Evolutionary conservation across 2,329 filamentous ascomycete species (phyloP), one percentile per base, ranked within the genome.

Genomic region (Calonectria montana): DNA sequence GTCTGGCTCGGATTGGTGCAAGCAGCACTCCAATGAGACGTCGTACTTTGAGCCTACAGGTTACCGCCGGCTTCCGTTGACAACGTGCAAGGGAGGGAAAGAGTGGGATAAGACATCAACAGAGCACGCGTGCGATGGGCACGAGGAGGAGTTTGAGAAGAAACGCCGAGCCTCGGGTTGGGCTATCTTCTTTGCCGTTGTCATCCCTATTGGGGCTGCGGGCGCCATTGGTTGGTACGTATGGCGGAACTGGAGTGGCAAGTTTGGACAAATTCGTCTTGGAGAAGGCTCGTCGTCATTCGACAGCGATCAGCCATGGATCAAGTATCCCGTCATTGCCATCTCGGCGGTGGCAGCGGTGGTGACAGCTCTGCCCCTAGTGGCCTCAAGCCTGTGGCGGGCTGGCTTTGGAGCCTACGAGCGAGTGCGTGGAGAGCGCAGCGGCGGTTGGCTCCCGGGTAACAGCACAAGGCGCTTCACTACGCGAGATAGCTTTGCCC

Each of bases 231-330:
- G 97, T 45, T 98, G 94, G 87, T 98, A 92, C 84, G 92, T 96
- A 23, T 98, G 92, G 87, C 90, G 87, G 72, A 94, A 94, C 83
- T 98, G 94, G 94, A 92, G 92, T 77, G 91, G 92, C 83, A 97
- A 97, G 81, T 97, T 98, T 81, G 97, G 97, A 13, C 93, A 96
- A 81, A 96, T 99, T 81, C 91, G 95, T 25, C 91, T 99, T 16
- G 97, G 97, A 68, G 97, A 98, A 75, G 84, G 85, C 76, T 80
- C 79, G 65, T 79, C 80, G 71, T 82, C 80, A 25, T 82, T 96
- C 73, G 91, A 95, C 79, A 89, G 90, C 74, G 93, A 97, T 65
- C 90, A 92, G 53, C 90, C 93, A 1, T 94, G 94, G 88, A 89
- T 99, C 80, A 92, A 91, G 79, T 95, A 96, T 77, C 96, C 96